Base-by-base conservation (phyloP, 129 eudicot genomes). In the Rutidosis leptorrhynchoides region DNA sequence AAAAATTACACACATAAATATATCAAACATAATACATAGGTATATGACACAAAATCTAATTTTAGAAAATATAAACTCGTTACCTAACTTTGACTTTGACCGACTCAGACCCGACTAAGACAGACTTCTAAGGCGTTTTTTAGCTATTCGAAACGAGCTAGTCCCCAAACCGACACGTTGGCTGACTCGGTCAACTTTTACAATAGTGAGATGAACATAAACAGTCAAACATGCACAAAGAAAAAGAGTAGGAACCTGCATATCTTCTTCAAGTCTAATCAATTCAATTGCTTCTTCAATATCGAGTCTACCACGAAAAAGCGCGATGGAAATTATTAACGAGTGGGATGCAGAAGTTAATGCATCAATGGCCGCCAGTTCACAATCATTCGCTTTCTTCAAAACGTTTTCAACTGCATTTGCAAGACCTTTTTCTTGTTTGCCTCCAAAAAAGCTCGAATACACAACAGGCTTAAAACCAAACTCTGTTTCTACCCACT, bases 241-340 rank as follows among this genome's bases (percentile, higher is more conserved):
- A 45, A 45, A 53, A 6, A 15, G 29, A 55, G 20, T 8, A 40
- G 2, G 29, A 65, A 85, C 96, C 96, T 88, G 96, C 42, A 82
- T 57, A 75, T 94, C 97, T 83, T 94, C 99, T 80, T 94, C 99
- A 25, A 94, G 95, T 68, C 99, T 87, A 67, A 89, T 84, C 77
- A 89, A 76, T 76, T 94, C 95, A 73, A 94, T 68, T 9, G 99
- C 97, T 56, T 94, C 97, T 45, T 86, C 87, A 42, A 94, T 82
- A 35, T 65, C 77, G 76, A 94, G 67, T 70, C 53, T 82, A 29
- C 93, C 99, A 74, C 83, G 87, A 58, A 79, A 76, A 17, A 94
- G 25, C 5, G 78, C 99, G 70, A 94, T 76, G 5, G 99, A 76
- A 56, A 89, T 89, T 53, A 83, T 56, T 64, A 94, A 70, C 19